Evolutionary conservation across 2,329 filamentous ascomycete genomes (phyloP).

Genomic region (Pseudogymnoascus sp.): DNA sequence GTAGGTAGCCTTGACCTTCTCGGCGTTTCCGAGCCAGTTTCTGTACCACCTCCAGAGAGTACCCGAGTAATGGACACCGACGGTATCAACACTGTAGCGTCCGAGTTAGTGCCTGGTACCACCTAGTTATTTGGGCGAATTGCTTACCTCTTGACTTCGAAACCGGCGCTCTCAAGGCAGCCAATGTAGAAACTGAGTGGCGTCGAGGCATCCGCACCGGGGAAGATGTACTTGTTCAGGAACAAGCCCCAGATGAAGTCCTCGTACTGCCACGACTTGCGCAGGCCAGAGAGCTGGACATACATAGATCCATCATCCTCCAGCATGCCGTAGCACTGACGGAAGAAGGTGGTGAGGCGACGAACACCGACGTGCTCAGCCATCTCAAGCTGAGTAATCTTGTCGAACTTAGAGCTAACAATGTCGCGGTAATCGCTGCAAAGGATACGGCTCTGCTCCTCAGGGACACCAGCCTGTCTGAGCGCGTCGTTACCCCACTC

Average conservation of each 20-base stretch:
- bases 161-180: constrained; percentile 56
- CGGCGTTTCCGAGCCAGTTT: constrained; percentile 63
- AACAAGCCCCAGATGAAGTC: constrained; percentile 65
- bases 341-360: constrained; percentile 52
- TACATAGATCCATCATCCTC: constrained; percentile 65
- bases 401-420: constrained; percentile 52
- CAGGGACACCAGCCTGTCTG: constrained; percentile 48
- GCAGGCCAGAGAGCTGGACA: constrained; percentile 60
- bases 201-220: constrained; percentile 61
- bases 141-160: constrained; percentile 49
- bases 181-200: constrained; percentile 60
- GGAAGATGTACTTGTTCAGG: constrained; percentile 72
- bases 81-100: constrained; percentile 13
- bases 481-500: constrained; percentile 63
- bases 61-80: constrained; percentile 49
- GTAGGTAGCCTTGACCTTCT: constrained; percentile 63
- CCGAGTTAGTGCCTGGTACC: background rate
- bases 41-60: constrained; percentile 67
- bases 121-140: constrained; percentile 18
- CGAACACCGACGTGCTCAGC: constrained; percentile 65
- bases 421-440: constrained; percentile 65
- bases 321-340: constrained; percentile 60
- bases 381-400: constrained; percentile 67
- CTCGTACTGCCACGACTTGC: constrained; percentile 65
- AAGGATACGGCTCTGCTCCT: constrained; percentile 55